Evolutionary conservation across 1,139 yeast genomes (phyloP).

Genomic region (Suhomyces kunorum): DNA sequence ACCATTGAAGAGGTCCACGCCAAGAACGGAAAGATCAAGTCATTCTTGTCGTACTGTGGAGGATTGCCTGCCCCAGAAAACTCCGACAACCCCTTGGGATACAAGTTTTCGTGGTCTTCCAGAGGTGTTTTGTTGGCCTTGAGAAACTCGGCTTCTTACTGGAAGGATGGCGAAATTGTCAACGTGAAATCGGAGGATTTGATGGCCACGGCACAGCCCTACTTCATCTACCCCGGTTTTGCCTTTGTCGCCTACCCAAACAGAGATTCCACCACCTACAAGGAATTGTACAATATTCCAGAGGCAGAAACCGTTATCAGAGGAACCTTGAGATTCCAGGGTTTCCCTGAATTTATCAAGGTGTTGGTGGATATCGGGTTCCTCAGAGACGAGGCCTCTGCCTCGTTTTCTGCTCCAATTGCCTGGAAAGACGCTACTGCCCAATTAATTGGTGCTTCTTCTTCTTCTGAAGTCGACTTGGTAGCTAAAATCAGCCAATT

Average conservation of each 20-base stretch:
- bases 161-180: conserved; percentile 80
- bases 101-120: conserved; percentile 98
- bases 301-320: conserved; percentile 97
- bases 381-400: conserved; percentile 73
- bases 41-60: conserved; percentile 96
- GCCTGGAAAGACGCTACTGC: conserved; percentile 92
- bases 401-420: conserved; percentile 55
- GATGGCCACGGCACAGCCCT: conserved; percentile 94
- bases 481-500: conserved; percentile 72
- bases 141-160: conserved; percentile 89
- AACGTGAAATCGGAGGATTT: conserved; percentile 84
- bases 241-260: conserved; percentile 96
- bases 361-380: conserved; percentile 93
- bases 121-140: conserved; percentile 96
- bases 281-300: conserved; percentile 88
- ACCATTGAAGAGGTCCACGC: conserved; percentile 95
- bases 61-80: conserved; percentile 98
- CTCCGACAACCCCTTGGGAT: conserved; percentile 96
- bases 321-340: conserved; percentile 97
- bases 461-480: conserved; percentile 70
- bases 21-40: conserved; percentile 86
- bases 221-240: conserved; percentile 93
- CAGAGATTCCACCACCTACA: conserved; percentile 95
- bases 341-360: conserved; percentile 97
- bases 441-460: conserved; percentile 69